A percentile compares a stretch with the other conserved stretches of the same genome.
Conservation (phyloP, 306 rosid species). For the Quercus dentata region DNA sequence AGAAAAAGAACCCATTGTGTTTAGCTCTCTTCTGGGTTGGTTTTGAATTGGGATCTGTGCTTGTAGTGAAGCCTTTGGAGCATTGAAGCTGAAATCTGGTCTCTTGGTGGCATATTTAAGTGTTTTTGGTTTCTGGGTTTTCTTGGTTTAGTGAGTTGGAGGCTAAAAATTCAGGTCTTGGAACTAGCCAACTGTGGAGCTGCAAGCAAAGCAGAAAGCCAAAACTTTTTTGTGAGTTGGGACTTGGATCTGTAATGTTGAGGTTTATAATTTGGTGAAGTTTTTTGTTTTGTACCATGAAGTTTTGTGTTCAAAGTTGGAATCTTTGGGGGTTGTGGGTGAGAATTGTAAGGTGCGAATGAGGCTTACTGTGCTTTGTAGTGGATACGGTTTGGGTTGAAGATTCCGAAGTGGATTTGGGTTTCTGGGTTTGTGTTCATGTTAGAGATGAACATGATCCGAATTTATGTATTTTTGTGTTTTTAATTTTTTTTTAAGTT, state of each 20-base stretch:
- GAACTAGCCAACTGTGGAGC: conserved; percentile 3
- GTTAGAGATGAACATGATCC: too few relatives aligned
- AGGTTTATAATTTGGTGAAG: conserved; percentile 2
- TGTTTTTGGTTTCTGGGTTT: conserved; percentile 26
- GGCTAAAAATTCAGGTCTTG: conserved; percentile 19
- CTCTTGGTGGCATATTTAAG: conserved; percentile 15
- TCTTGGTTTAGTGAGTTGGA: conserved; percentile 18
- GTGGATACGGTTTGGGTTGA: conserved; percentile 77
- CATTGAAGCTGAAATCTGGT: conserved; percentile 58
- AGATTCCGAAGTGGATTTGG: conserved; percentile 21
- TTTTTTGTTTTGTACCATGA: conserved; percentile 24
- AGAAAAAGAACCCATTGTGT: neutral
- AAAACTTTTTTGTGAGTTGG: neutral
- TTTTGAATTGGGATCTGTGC: conserved; percentile 53
- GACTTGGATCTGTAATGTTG: conserved; percentile 2
- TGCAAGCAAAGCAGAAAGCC: neutral
- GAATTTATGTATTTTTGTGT: too few relatives aligned
- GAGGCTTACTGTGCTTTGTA: conserved; percentile 57
- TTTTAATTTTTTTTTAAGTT: too few relatives aligned
- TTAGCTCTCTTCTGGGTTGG: conserved; percentile 19
- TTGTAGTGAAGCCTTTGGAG: conserved; percentile 28
- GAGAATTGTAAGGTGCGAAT: conserved; percentile 42
- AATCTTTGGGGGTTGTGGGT: conserved; percentile 38
- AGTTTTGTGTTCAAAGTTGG: conserved; percentile 28
- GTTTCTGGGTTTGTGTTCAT: conserved; percentile 14